Conservation (phyloP, 345 rosid species). For the Alliaria petiolata region DNA sequence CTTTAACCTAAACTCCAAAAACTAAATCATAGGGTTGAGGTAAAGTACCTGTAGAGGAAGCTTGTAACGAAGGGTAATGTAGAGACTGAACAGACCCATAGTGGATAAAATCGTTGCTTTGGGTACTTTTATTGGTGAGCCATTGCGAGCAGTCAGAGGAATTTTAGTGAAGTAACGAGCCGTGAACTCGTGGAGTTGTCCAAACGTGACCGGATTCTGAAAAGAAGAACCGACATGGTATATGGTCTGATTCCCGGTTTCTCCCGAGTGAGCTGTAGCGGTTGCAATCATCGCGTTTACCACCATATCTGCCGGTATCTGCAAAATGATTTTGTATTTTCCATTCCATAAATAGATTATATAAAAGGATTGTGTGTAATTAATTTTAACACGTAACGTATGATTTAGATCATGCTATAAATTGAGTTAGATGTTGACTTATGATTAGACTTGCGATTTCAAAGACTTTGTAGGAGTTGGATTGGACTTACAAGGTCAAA, state of each 20-base stretch:
- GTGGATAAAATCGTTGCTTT: slow-evolving; percentile 40
- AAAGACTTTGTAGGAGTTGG: neutral
- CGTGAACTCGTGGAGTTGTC: slow-evolving; percentile 45
- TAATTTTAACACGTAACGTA: no score
- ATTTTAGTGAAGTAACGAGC: slow-evolving; percentile 52
- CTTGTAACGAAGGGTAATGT: slow-evolving; percentile 66
- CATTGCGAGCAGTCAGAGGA: slow-evolving; percentile 78
- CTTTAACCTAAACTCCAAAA: no score
- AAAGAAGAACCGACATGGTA: slow-evolving; percentile 81
- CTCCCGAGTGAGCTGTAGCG: slow-evolving; percentile 23
- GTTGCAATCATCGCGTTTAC: slow-evolving; percentile 30
- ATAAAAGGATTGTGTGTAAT: neutral
- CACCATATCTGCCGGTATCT: slow-evolving; percentile 40
- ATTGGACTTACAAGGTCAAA: slow-evolving; percentile 51
- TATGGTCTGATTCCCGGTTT: slow-evolving; percentile 31
- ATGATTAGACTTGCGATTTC: neutral
- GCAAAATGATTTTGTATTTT: neutral
- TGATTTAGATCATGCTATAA: slow-evolving; percentile 3
- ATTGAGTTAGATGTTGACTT: neutral
- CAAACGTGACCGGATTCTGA: slow-evolving; percentile 49
- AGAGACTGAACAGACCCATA: slow-evolving; percentile 70
- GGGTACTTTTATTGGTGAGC: slow-evolving; percentile 62
- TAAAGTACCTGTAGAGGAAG: slow-evolving; percentile 52
- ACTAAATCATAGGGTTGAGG: no score
- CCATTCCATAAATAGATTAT: neutral